A percentile compares a stretch with the other conserved stretches of the same genome.
Evolutionary conservation across 75 land plant genomes (phyloP).

Genomic region (Gnetum montanum): DNA sequence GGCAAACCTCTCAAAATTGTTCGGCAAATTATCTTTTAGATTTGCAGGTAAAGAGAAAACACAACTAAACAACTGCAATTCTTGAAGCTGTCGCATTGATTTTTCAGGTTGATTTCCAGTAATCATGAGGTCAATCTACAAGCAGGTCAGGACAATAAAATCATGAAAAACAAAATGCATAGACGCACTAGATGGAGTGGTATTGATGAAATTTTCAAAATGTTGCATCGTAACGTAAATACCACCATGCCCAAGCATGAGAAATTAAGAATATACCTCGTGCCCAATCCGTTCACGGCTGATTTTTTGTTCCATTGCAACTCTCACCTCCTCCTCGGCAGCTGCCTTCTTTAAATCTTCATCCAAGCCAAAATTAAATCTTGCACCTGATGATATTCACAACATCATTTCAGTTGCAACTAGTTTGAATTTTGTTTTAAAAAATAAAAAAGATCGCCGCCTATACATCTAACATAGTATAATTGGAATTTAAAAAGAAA

Average conservation of each 20-base stretch:
- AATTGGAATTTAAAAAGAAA: constrained; percentile 1
- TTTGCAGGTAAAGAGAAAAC: constrained; percentile 54
- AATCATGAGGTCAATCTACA: constrained; percentile 96
- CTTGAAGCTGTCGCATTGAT: constrained; percentile 60
- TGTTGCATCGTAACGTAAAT: background rate
- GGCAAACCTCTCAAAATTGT: constrained; percentile 52
- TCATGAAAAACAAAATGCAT: background rate
- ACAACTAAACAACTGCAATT: constrained; percentile 58
- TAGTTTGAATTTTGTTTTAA: no score
- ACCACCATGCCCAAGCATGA: background rate
- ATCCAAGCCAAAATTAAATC: constrained; percentile 71
- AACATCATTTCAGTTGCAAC: no score
- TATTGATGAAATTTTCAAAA: background rate
- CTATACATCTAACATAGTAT: no score
- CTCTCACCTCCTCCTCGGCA: constrained; percentile 58
- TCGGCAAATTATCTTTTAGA: constrained; percentile 23
- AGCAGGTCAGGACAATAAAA: background rate
- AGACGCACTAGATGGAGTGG: background rate
- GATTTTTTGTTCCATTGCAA: constrained; percentile 67
- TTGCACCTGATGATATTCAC: constrained; percentile 50
- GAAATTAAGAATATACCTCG: constrained; percentile 42
- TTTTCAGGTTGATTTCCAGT: constrained; percentile 57
- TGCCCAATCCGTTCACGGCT: constrained; percentile 92
- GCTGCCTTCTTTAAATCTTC: constrained; percentile 80
- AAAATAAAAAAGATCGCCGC: no score